Percentiles rank a stretch among this genome's conserved stretches.
These are phyloP conservation scores for Strigomonas culicis DNA, from an alignment of 208 protist species.

Conservation along the genomic window DNA sequence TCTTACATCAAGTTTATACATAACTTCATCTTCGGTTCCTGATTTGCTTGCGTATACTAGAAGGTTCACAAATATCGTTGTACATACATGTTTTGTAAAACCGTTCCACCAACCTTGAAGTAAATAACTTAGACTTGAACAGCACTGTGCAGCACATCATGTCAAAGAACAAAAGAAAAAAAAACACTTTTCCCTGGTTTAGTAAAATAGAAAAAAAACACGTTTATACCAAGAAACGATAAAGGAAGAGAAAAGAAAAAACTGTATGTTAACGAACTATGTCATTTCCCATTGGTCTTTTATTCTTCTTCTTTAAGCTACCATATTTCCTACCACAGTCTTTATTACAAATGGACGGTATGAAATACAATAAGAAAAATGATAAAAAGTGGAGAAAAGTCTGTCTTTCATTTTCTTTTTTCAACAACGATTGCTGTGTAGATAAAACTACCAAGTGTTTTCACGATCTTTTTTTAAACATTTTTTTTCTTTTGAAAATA, in stretches of 20 bases:
- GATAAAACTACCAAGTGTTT: slow-evolving; percentile 7
- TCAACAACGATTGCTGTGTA: too few species aligned
- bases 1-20: too few species aligned
- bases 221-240: slow-evolving; percentile 7
- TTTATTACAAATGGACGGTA: not conserved
- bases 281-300: not conserved
- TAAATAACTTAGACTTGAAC: too few species aligned
- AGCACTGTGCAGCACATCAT: too few species aligned
- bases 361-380: slow-evolving; percentile 14
- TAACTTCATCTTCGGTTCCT: too few species aligned
- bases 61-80: too few species aligned
- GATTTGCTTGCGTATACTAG: too few species aligned
- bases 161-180: slow-evolving; percentile 8
- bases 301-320: not conserved
- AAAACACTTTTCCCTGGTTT: too few species aligned
- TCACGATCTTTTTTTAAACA: slow-evolving; percentile 4
- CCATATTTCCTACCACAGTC: not conserved
- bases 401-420: slow-evolving; percentile 13
- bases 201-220: too few species aligned
- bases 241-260: not conserved
- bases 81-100: too few species aligned
- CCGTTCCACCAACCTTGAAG: too few species aligned
- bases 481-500: slow-evolving; percentile 4
- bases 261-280: not conserved
- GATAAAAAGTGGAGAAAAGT: slow-evolving; percentile 4